phyloP scores from a whole-genome alignment of 306 rosid genomes.

The Citrullus mucosospermus region DNA sequence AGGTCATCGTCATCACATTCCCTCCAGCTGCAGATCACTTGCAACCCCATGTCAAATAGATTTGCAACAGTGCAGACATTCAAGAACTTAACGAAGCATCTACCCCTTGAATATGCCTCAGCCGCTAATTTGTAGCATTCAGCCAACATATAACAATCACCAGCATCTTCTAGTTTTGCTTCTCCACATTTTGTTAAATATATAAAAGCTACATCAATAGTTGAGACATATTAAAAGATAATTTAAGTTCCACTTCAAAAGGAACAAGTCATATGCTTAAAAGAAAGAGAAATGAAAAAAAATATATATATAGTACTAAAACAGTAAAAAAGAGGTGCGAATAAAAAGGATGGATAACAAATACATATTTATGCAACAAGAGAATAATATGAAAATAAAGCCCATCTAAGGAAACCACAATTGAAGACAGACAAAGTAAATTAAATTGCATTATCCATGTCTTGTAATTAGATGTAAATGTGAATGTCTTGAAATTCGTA shows the following conservation, averaged over 20 bases:
- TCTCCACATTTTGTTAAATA: constrained; percentile 48
- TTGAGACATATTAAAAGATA: neutral
- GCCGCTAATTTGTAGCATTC: constrained; percentile 42
- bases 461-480: neutral
- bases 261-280: neutral
- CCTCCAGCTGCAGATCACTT: constrained; percentile 38
- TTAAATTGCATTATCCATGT: neutral
- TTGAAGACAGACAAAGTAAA: neutral
- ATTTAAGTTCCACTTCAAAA: neutral
- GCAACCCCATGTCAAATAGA: constrained; percentile 45
- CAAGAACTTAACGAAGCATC: constrained; percentile 39
- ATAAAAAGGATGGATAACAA: neutral
- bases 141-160: constrained; percentile 53
- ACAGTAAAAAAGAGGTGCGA: neutral
- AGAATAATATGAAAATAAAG: neutral
- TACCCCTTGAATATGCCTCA: constrained; percentile 45
- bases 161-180: constrained; percentile 47
- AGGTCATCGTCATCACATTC: constrained; percentile 19
- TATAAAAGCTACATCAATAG: constrained; percentile 28
- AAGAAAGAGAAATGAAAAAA: neutral
- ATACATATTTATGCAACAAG: neutral
- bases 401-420: neutral
- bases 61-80: constrained; percentile 36
- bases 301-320: neutral
- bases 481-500: neutral